phyloP scores from a whole-genome alignment of 1,284 basidiomycete species.

The Sphagnurus paluster region DNA sequence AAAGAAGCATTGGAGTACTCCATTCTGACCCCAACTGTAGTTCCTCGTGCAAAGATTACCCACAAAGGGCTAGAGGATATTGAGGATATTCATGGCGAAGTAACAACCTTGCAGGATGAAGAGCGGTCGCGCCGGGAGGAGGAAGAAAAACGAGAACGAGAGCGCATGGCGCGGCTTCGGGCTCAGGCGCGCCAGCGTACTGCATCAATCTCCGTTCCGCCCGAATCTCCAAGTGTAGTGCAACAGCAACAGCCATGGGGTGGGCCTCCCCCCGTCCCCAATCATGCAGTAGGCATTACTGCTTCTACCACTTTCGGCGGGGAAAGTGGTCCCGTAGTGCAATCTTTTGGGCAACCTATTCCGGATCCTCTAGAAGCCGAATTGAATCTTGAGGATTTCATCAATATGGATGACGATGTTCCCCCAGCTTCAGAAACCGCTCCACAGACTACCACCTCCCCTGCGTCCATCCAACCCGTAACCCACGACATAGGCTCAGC shows the following conservation, averaged over 20 bases:
- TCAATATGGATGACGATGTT: constrained; percentile 74
- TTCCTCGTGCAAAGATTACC: constrained; percentile 83
- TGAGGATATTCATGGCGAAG: constrained; percentile 68
- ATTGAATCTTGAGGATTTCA: constrained; percentile 71
- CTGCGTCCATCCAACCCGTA: constrained; percentile 8
- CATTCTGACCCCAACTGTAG: constrained; percentile 69
- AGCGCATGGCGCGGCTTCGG: constrained; percentile 56
- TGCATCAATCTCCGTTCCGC: constrained; percentile 54
- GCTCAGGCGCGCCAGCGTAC: constrained; percentile 47
- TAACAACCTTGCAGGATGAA: constrained; percentile 44
- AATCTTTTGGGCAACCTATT: constrained; percentile 38
- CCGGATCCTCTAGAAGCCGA: constrained; percentile 49
- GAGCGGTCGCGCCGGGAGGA: constrained; percentile 63
- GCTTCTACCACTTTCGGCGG: constrained; percentile 18
- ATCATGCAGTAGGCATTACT: constrained; percentile 37
- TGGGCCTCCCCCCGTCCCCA: constrained; percentile 53
- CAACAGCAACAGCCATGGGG: constrained; percentile 52
- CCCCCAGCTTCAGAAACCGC: constrained; percentile 25
- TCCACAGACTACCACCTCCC: constrained; percentile 6
- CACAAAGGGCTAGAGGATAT: constrained; percentile 89
- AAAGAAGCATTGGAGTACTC: constrained; percentile 80
- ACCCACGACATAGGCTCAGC: constrained; percentile 7
- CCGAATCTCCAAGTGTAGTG: constrained; percentile 62
- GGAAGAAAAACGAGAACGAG: constrained; percentile 63
- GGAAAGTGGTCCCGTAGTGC: constrained; percentile 12